Evolutionary conservation across 2,329 filamentous ascomycete genomes (phyloP).

Genomic region (Cercospora sojina): DNA sequence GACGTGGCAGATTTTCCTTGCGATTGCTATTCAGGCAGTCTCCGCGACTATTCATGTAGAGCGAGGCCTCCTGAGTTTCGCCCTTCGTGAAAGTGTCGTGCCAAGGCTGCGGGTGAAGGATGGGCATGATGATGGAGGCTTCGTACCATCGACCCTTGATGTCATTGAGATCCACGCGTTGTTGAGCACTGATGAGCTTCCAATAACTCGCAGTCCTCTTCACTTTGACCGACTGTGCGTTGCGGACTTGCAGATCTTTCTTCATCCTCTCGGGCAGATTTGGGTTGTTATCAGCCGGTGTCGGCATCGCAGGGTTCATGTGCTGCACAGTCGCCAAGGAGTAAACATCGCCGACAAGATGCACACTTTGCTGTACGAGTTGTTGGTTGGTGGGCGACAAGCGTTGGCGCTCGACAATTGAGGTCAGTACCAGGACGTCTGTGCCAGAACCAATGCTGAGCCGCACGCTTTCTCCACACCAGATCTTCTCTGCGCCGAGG

Average conservation of each 20-base stretch:
- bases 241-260: constrained; percentile 53
- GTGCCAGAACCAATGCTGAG: constrained; percentile 46
- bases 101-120: constrained; percentile 37
- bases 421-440: constrained; percentile 51
- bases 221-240: constrained; percentile 43
- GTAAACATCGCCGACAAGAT: constrained; percentile 54
- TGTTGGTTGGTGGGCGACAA: constrained; percentile 29
- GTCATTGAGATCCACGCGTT: constrained; percentile 46
- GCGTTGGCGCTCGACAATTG: constrained; percentile 44
- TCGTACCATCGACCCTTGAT: constrained; percentile 64
- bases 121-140: constrained; percentile 50
- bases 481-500: constrained; percentile 60
- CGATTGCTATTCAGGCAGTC: constrained; percentile 39
- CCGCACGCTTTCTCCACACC: constrained; percentile 59
- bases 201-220: constrained; percentile 43
- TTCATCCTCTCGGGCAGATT: constrained; percentile 53
- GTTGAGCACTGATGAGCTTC: constrained; percentile 41
- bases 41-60: constrained; percentile 40
- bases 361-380: constrained; percentile 33
- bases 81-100: constrained; percentile 32
- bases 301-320: constrained; percentile 37
- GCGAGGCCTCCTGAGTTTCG: constrained; percentile 37
- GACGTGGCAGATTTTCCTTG: constrained; percentile 32
- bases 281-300: constrained; percentile 41
- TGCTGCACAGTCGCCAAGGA: constrained; percentile 46